A percentile compares a stretch with the other conserved stretches of the same genome.
phyloP scores from a whole-genome alignment of 2,329 filamentous ascomycete genomes.

The Neofusicoccum cordaticola region DNA sequence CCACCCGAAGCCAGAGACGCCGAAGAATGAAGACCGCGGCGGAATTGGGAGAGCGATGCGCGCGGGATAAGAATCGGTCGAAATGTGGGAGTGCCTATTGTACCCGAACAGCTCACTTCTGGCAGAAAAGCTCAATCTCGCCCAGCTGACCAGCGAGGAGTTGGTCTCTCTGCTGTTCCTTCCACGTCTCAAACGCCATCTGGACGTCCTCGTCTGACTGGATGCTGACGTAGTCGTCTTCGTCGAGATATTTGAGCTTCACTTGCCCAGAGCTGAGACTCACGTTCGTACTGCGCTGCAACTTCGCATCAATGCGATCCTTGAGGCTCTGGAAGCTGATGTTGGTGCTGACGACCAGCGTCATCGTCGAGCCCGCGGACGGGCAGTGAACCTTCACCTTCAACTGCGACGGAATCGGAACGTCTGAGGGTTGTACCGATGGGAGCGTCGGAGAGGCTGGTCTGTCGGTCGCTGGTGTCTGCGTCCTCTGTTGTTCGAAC shows the following conservation, averaged over 20 bases:
- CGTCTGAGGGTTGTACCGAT: constrained; percentile 26
- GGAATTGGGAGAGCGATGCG: not conserved
- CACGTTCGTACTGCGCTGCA: constrained; percentile 79
- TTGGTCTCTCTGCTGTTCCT: constrained; percentile 66
- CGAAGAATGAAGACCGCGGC: not conserved
- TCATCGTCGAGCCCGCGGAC: constrained; percentile 80
- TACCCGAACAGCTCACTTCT: constrained; percentile 25
- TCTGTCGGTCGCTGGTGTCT: constrained; percentile 37
- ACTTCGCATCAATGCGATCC: constrained; percentile 93
- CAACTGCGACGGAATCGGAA: constrained; percentile 66
- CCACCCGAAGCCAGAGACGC: constrained; percentile 7
- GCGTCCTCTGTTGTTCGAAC: constrained; percentile 38
- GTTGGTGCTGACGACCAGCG: constrained; percentile 92
- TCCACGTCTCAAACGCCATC: constrained; percentile 92
- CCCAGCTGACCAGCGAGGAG: constrained; percentile 66
- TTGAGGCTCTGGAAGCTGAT: constrained; percentile 92
- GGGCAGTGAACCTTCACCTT: constrained; percentile 91
- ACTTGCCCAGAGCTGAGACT: constrained; percentile 80
- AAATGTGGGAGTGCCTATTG: constrained; percentile 3
- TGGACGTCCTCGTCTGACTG: constrained; percentile 95
- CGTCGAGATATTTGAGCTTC: constrained; percentile 86
- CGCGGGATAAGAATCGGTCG: not conserved
- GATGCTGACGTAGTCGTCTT: constrained; percentile 90
- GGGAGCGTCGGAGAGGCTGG: constrained; percentile 38
- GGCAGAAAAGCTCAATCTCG: constrained; percentile 68